phyloP scores from a whole-genome alignment of 1,284 basidiomycete species.

The Pseudomicrostroma phylloplanum region DNA sequence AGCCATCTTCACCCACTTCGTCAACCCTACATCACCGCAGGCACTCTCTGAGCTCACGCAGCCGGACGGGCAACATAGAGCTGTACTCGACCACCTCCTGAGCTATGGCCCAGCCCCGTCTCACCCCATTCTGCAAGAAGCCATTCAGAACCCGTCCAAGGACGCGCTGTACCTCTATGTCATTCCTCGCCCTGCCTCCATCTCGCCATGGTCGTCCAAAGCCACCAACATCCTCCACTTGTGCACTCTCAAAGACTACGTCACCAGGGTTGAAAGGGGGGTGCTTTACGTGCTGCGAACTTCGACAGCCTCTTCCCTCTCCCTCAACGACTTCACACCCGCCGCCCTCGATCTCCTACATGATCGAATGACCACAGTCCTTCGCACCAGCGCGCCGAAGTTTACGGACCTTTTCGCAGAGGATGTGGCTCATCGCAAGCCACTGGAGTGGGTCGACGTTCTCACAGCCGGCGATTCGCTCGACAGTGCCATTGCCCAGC shows the following conservation, averaged over 20 bases:
- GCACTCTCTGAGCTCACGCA: conserved; percentile 58
- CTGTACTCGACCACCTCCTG: conserved; percentile 68
- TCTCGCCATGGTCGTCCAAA: conserved; percentile 95
- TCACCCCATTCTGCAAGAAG: conserved; percentile 55
- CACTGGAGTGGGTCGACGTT: conserved; percentile 65
- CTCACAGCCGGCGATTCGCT: conserved; percentile 46
- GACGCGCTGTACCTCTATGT: conserved; percentile 31
- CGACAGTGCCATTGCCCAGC: conserved; percentile 47
- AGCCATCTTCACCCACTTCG: conserved; percentile 79
- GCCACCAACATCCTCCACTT: conserved; percentile 80
- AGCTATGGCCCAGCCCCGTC: conserved; percentile 69
- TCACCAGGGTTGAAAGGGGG: conserved; percentile 80
- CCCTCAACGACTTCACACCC: conserved; percentile 11
- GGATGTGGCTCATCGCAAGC: conserved; percentile 22
- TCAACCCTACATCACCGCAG: conserved; percentile 60
- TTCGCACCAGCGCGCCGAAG: conserved; percentile 56
- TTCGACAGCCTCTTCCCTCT: not conserved
- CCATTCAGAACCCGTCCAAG: conserved; percentile 49
- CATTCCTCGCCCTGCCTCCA: conserved; percentile 53
- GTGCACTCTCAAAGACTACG: conserved; percentile 67
- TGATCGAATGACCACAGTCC: conserved; percentile 89
- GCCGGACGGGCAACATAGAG: conserved; percentile 55
- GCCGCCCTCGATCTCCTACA: conserved; percentile 30
- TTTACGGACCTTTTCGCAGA: conserved; percentile 58
- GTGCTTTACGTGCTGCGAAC: conserved; percentile 62